Percentiles rank a stretch among this genome's conserved stretches.
phyloP scores from a whole-genome alignment of 2,329 filamentous ascomycete species.

The Neofusicoccum umdonicola region DNA sequence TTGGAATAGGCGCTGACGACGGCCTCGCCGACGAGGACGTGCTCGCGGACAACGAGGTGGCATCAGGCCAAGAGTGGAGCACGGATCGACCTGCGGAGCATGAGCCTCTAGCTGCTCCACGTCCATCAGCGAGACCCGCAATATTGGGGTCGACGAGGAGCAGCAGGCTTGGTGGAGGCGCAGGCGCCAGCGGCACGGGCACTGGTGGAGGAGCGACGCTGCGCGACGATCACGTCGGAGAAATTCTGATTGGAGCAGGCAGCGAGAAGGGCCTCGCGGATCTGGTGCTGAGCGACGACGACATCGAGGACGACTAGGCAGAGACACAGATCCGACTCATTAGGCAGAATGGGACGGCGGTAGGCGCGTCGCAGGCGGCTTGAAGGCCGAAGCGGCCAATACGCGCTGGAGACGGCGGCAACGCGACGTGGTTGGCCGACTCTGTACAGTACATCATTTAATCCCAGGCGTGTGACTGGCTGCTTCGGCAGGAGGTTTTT shows the following conservation, averaged over 20 bases:
- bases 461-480: slow-evolving; percentile 3
- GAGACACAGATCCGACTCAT: not conserved
- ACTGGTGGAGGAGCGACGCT: not conserved
- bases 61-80: slow-evolving; percentile 38
- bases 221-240: slow-evolving; percentile 10
- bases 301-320: slow-evolving; percentile 42
- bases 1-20: slow-evolving; percentile 31
- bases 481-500: not conserved
- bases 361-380: not conserved
- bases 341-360: not conserved
- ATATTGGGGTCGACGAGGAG: slow-evolving; percentile 22
- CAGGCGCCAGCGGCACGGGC: slow-evolving; percentile 10
- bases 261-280: slow-evolving; percentile 30
- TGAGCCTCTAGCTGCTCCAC: slow-evolving; percentile 23
- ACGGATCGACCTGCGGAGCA: slow-evolving; percentile 39
- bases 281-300: slow-evolving; percentile 47
- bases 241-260: slow-evolving; percentile 9
- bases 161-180: slow-evolving; percentile 27
- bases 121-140: slow-evolving; percentile 24
- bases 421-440: not conserved
- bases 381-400: not conserved
- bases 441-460: not conserved
- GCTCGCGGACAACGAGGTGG: slow-evolving; percentile 16
- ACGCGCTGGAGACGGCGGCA: not conserved
- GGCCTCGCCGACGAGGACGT: slow-evolving; percentile 30